Conservation (phyloP, 768 basidiomycete genomes). For the Amanita pallidorosea region DNA sequence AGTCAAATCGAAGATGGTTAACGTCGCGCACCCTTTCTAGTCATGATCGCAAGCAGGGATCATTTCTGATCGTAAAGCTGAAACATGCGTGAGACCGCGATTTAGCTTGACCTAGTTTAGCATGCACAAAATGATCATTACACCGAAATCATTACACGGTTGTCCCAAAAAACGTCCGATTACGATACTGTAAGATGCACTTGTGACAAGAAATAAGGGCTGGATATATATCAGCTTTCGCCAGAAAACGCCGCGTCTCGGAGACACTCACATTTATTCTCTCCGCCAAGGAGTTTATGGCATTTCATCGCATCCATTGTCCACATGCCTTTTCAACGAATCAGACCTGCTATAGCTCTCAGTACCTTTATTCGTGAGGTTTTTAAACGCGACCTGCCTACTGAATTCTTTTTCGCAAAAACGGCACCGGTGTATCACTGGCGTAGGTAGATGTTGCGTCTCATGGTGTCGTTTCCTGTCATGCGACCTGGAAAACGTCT, state of each 20-base stretch:
- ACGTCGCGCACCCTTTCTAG: not conserved
- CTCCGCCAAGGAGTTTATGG: slow-evolving; percentile 15
- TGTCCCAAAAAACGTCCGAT: not conserved
- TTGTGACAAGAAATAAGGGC: slow-evolving; percentile 2
- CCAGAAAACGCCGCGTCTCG: not conserved
- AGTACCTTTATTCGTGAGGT: not conserved
- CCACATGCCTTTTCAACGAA: slow-evolving; percentile 73
- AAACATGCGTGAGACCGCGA: slow-evolving; percentile 1
- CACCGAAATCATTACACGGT: not conserved
- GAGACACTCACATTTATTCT: not conserved
- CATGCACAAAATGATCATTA: not conserved
- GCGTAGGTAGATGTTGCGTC: slow-evolving; percentile 58
- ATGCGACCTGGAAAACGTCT: slow-evolving; percentile 72
- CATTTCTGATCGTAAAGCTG: slow-evolving; percentile 2
- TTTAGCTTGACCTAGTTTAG: not conserved
- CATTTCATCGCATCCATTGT: slow-evolving; percentile 71
- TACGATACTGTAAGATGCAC: not conserved
- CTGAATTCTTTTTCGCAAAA: slow-evolving; percentile 74
- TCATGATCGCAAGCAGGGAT: not conserved
- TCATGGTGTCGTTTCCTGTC: slow-evolving; percentile 78
- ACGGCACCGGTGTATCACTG: slow-evolving; percentile 58
- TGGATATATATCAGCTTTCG: not conserved
- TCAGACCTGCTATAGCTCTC: slow-evolving; percentile 28
- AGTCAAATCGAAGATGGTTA: not conserved
- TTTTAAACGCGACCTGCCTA: slow-evolving; percentile 28